Evolutionary conservation across 305 asterid genomes (phyloP).

Genomic region (Nicotiana rustica): DNA sequence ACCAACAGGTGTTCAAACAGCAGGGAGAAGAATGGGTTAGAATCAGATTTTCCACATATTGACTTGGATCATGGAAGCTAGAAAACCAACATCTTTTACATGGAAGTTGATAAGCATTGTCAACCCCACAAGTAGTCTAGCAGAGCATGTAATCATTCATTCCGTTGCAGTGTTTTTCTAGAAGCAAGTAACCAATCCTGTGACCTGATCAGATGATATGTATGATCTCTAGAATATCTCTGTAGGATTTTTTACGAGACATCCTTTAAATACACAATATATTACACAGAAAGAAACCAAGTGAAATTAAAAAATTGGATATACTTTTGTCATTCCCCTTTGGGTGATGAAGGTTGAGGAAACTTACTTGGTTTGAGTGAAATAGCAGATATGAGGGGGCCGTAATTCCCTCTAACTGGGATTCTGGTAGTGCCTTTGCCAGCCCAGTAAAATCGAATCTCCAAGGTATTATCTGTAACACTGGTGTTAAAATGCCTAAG

Average conservation of each 20-base stretch:
- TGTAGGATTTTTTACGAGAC: neutral
- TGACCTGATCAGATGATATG: constrained; percentile 15
- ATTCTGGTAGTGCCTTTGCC: constrained; percentile 88
- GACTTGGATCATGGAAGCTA: neutral
- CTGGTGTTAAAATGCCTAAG: constrained; percentile 56
- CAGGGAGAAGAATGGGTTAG: neutral
- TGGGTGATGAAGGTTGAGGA: constrained; percentile 11
- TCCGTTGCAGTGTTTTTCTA: neutral
- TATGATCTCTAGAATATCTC: constrained; percentile 11
- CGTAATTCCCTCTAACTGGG: constrained; percentile 85
- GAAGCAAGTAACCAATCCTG: neutral
- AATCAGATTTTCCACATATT: neutral
- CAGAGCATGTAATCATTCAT: neutral
- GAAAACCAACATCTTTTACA: constrained; percentile 7
- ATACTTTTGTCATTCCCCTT: neutral
- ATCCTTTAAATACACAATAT: neutral
- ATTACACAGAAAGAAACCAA: neutral
- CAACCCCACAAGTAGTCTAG: neutral
- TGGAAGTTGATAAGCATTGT: constrained; percentile 14
- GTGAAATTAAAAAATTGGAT: constrained; percentile 23
- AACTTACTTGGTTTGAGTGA: constrained; percentile 84
- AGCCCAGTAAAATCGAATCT: constrained; percentile 84
- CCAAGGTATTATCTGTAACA: constrained; percentile 70
- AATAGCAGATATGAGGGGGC: constrained; percentile 89
- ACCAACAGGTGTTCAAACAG: constrained; percentile 17